These are phyloP conservation scores for Ophiorrhiza pumila DNA, from an alignment of 257 asterid species.

Conservation along the genomic window DNA sequence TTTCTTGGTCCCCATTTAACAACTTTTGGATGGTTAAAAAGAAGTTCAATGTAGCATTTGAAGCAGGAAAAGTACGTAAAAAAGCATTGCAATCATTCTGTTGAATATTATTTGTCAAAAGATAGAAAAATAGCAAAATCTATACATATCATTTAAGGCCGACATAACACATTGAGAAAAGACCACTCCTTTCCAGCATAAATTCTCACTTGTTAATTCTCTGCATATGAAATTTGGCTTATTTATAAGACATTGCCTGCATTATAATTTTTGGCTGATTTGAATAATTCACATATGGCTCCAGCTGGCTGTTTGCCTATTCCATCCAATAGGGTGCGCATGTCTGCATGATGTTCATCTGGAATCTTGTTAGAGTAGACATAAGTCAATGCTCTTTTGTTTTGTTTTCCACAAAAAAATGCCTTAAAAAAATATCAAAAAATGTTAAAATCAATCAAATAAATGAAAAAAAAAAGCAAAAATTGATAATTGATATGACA, in stretches of 20 bases:
- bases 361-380: too few relatives aligned
- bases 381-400: not conserved
- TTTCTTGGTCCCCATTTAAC: not conserved
- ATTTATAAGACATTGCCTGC: not conserved
- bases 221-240: not conserved
- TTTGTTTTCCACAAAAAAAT: not conserved
- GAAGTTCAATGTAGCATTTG: too few relatives aligned
- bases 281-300: not conserved
- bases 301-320: conserved; percentile 11
- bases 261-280: too few relatives aligned
- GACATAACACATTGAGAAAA: not conserved
- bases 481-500: not conserved
- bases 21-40: not conserved
- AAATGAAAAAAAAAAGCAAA: not conserved
- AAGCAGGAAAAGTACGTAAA: too few relatives aligned
- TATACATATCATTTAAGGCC: not conserved
- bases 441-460: not conserved
- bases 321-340: conserved; percentile 1
- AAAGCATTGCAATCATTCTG: too few relatives aligned
- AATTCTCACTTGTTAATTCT: not conserved
- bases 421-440: not conserved
- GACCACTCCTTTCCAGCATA: not conserved
- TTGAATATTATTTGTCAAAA: too few relatives aligned
- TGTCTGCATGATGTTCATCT: not conserved
- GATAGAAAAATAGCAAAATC: too few relatives aligned